Base-by-base conservation (phyloP, 148 eudicot genomes). In the Dianthus caryophyllus region DNA sequence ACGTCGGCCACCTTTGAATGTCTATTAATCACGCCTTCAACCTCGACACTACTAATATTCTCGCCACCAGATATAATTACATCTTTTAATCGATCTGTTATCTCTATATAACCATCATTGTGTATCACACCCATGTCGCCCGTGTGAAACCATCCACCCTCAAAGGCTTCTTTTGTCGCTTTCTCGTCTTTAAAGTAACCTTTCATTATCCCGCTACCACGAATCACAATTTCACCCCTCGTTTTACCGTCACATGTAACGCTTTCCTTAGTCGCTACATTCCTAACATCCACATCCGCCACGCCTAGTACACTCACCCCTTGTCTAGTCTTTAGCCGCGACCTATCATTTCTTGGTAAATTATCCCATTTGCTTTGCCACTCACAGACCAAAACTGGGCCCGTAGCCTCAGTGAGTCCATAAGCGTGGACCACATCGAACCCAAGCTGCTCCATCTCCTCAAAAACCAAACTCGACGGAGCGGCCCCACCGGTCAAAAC, bases 321-420 rank as follows among this genome's bases (percentile, higher is more conserved):
- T 54, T 90, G 97, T 2, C 94, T 75, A 0, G 94, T 87, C 69
- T 84, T 90, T 11, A 90, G 65, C 25, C 54, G 67, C 0, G 89
- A 73, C 50, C 76, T 75, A 0, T 78, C 75, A 3, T 43, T 70
- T 0, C 56, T 24, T 2, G 91, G 70, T 24, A 87, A 61, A 1
- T 8, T 0, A 72, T 90, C 70, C 97, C 97, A 90, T 38, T 71
- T 72, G 38, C 33, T 70, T 70, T 85, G 87, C 93, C 93, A 90
- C 79, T 90, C 96, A 58, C 96, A 90, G 7, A 90, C 78, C 2
- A 85, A 69, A 0, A 90, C 96, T 0, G 96, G 94, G 2, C 96
- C 94, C 0, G 96, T 90, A 56, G 96, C 96, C 67, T 90, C 96
- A 0, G 96, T n/a, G n/a, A n/a, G n/a, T n/a, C n/a, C n/a, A n/a